Base-by-base conservation (phyloP, 495 filamentous ascomycete genomes). In the Choiromyces venosus region DNA sequence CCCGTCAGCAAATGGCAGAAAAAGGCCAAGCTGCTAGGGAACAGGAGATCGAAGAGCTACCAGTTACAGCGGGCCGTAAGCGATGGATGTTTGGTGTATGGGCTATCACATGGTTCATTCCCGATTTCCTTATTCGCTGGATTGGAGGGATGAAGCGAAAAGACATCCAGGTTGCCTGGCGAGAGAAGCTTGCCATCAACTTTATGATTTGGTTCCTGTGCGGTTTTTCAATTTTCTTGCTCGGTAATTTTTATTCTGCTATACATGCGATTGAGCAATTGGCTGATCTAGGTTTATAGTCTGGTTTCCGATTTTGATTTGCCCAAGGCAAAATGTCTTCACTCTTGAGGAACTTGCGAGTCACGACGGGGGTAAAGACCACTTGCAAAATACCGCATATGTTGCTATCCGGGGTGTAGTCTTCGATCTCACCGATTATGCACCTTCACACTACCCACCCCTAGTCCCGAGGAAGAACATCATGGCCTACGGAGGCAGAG, bases 111-210 rank as follows among this genome's bases (percentile, higher is more conserved):
- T 99, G 88, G 82, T 93, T 86, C 76, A 85, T 97, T 61, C 95
- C 95, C 29, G 92, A 97, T 82, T 91, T 97, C 78, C 78, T 90
- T 65, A 92, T 97, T 82, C 87, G 89, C 66, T 86, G 85, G 80
- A 71, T 96, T 70, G 94, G 94, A 21, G 87, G 92, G 21, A 97
- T 97, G 90, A 89, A 90, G 76, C 90, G 95, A 66, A 94, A 94
- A 82, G 95, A 99, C 80, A 88, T 99, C n/a, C 91, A 93, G 65
- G 86, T 90, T 75, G 95, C 95, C 4, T 99, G 95, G 95, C 88
- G 95, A 73, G 95, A 99, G 82, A 99, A 99, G 86, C 83, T 98
- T 71, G 95, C 95, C 42, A 99, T 99, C 87, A 99, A 99, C 85
- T 83, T 98, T 76, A 87, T 98, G 82, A 99, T 99, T 81, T 99